A percentile compares a stretch with the other conserved stretches of the same genome.
These are phyloP conservation scores for Cladophialophora chaetospira DNA, from an alignment of 2,329 filamentous ascomycete genomes.

Conservation along the genomic window DNA sequence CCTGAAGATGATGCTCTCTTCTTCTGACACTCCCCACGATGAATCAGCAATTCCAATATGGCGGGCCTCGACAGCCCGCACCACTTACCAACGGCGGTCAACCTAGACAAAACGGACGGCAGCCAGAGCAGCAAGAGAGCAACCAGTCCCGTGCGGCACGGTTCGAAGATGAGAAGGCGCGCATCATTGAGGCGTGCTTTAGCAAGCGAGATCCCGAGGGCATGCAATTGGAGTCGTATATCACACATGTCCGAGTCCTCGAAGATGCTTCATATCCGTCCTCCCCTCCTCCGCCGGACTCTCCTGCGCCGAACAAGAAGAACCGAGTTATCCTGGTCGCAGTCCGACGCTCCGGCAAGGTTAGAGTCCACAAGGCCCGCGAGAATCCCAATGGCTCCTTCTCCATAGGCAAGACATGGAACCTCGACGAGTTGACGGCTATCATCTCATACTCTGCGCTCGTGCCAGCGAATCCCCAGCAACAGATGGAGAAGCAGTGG, in stretches of 20 bases:
- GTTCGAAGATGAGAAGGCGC: slow-evolving; percentile 94
- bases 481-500: slow-evolving; percentile 68
- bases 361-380: slow-evolving; percentile 94
- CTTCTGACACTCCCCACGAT: slow-evolving; percentile 14
- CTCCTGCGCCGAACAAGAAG: slow-evolving; percentile 76
- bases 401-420: slow-evolving; percentile 98
- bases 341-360: slow-evolving; percentile 86
- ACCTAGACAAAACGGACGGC: slow-evolving; percentile 10
- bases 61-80: slow-evolving; percentile 22
- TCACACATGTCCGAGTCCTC: slow-evolving; percentile 89
- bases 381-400: slow-evolving; percentile 93
- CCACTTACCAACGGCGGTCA: slow-evolving; percentile 18
- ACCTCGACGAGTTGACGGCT: slow-evolving; percentile 80
- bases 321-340: slow-evolving; percentile 88
- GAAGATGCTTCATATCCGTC: slow-evolving; percentile 86
- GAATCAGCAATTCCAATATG: slow-evolving; percentile 24
- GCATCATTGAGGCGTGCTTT: slow-evolving; percentile 95
- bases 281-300: slow-evolving; percentile 77
- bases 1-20: slow-evolving; percentile 23
- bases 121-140: slow-evolving; percentile 14
- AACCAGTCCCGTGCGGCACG: slow-evolving; percentile 65
- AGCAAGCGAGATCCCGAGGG: slow-evolving; percentile 85
- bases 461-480: slow-evolving; percentile 60
- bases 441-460: slow-evolving; percentile 79
- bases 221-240: slow-evolving; percentile 87